Percentiles rank a stretch among this genome's conserved stretches.
These are phyloP conservation scores for Leucocoprinus sp. DNA, from an alignment of 768 basidiomycete species.

Conservation along the genomic window DNA sequence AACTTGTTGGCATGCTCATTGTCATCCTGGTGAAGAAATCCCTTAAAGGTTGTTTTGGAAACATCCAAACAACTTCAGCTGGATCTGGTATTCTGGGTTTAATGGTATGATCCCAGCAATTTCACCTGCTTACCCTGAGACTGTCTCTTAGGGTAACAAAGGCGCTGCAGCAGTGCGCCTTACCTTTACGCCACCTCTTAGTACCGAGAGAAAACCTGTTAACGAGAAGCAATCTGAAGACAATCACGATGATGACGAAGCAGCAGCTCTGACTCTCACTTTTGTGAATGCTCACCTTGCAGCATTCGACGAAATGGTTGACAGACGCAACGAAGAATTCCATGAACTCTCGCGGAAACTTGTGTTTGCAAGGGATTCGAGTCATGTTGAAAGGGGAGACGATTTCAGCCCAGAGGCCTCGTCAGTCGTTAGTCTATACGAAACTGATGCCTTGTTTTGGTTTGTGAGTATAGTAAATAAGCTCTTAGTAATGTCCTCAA, in stretches of 20 bases:
- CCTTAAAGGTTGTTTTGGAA: conserved; percentile 41
- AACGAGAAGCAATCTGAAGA: neutral
- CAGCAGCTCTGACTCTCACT: conserved; percentile 44
- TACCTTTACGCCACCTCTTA: conserved; percentile 38
- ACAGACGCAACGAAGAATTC: conserved; percentile 68
- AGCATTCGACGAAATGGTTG: conserved; percentile 73
- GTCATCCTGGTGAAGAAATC: conserved; percentile 55
- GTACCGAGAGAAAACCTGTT: conserved; percentile 1
- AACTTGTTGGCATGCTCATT: conserved; percentile 80
- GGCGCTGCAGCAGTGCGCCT: conserved; percentile 66
- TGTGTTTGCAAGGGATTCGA: conserved; percentile 32
- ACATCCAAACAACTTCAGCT: conserved; percentile 42
- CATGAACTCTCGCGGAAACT: conserved; percentile 57
- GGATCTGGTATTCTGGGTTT: conserved; percentile 73
- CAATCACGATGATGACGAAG: neutral
- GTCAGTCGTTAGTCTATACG: conserved; percentile 32
- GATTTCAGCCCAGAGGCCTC: conserved; percentile 13
- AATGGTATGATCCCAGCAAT: conserved; percentile 43
- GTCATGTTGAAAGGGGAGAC: conserved; percentile 12
- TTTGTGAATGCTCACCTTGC: conserved; percentile 82
- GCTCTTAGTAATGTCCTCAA: conserved; percentile 1
- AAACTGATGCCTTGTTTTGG: conserved; percentile 72
- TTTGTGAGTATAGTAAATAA: conserved; percentile 37
- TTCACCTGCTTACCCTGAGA: neutral
- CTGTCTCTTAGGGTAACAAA: conserved; percentile 63